phyloP scores from a whole-genome alignment of 2,329 filamentous ascomycete genomes.

The Microdochium nivale region DNA sequence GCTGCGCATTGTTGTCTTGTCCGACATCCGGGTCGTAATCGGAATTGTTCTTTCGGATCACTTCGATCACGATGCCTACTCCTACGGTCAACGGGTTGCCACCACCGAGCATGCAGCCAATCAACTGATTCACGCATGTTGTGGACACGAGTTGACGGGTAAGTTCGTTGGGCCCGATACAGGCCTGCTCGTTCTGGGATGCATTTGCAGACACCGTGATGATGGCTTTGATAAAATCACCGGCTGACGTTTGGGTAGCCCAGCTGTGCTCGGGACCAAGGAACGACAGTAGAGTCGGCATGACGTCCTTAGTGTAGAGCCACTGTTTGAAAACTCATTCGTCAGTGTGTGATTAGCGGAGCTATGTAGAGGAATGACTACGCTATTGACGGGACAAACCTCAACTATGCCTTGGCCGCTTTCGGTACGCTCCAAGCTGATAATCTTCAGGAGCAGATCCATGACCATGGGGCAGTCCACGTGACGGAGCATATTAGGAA shows the following conservation, averaged over 20 bases:
- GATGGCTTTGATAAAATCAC: slow-evolving; percentile 96
- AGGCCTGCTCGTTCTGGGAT: slow-evolving; percentile 96
- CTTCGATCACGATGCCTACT: slow-evolving; percentile 95
- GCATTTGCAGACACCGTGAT: slow-evolving; percentile 98
- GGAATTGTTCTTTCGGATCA: slow-evolving; percentile 98
- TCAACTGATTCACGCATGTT: slow-evolving; percentile 73
- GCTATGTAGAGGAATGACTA: slow-evolving; percentile 3
- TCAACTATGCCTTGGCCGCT: slow-evolving; percentile 89
- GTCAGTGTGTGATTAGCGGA: background rate
- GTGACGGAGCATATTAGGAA: slow-evolving; percentile 80
- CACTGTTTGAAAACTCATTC: slow-evolving; percentile 47
- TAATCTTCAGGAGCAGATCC: slow-evolving; percentile 94
- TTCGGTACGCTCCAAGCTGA: slow-evolving; percentile 88
- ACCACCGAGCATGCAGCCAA: slow-evolving; percentile 83
- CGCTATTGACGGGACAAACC: slow-evolving; percentile 39
- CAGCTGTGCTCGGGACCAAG: slow-evolving; percentile 77
- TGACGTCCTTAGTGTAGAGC: slow-evolving; percentile 82
- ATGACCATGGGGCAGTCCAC: slow-evolving; percentile 98
- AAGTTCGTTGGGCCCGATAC: slow-evolving; percentile 94
- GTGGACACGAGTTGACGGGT: slow-evolving; percentile 90
- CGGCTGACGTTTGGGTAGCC: slow-evolving; percentile 90
- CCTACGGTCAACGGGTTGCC: slow-evolving; percentile 93
- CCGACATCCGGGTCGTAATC: slow-evolving; percentile 94
- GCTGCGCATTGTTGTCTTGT: slow-evolving; percentile 67
- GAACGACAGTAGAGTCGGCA: slow-evolving; percentile 79